These are phyloP conservation scores for Pleurotus cornucopiae DNA, from an alignment of 768 basidiomycete genomes.

Conservation along the genomic window DNA sequence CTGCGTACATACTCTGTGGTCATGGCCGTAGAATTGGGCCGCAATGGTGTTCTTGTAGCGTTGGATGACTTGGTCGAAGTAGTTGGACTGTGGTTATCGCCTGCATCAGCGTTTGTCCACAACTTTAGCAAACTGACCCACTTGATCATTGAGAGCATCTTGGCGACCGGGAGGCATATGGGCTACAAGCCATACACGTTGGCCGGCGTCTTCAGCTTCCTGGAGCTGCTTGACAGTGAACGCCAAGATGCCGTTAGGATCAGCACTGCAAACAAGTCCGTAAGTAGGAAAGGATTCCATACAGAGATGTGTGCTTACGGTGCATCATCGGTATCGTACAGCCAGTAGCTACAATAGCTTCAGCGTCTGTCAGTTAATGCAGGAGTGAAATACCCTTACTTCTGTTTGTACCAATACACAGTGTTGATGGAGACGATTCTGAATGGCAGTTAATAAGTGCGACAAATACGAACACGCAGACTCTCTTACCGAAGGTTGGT, in stretches of 20 bases:
- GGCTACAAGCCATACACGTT: conserved; percentile 59
- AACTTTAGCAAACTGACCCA: conserved; percentile 10
- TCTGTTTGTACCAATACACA: conserved; percentile 58
- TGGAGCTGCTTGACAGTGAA: conserved; percentile 54
- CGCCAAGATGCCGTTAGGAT: conserved; percentile 57
- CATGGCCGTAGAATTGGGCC: conserved; percentile 61
- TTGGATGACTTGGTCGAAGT: conserved; percentile 58
- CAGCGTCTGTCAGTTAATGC: neutral
- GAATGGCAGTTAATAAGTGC: neutral
- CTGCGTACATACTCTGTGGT: conserved; percentile 33
- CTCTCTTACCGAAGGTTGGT: conserved; percentile 41
- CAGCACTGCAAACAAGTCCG: conserved; percentile 21
- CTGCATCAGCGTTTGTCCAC: too few species aligned
- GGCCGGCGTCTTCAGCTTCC: conserved; percentile 53
- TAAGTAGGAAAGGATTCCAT: neutral
- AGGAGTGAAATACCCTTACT: conserved; percentile 27
- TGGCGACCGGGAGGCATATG: conserved; percentile 51
- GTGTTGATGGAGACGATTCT: conserved; percentile 60
- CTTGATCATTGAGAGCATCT: conserved; percentile 51
- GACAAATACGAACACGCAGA: neutral
- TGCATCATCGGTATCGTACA: conserved; percentile 46
- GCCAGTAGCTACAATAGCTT: conserved; percentile 42
- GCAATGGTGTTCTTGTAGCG: conserved; percentile 57
- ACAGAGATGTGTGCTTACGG: conserved; percentile 29
- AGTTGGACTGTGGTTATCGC: conserved; percentile 41